Percentiles rank a stretch among this genome's conserved stretches.
Conservation (phyloP, 164 flowering plant genomes). For the Vitis labrusca region DNA sequence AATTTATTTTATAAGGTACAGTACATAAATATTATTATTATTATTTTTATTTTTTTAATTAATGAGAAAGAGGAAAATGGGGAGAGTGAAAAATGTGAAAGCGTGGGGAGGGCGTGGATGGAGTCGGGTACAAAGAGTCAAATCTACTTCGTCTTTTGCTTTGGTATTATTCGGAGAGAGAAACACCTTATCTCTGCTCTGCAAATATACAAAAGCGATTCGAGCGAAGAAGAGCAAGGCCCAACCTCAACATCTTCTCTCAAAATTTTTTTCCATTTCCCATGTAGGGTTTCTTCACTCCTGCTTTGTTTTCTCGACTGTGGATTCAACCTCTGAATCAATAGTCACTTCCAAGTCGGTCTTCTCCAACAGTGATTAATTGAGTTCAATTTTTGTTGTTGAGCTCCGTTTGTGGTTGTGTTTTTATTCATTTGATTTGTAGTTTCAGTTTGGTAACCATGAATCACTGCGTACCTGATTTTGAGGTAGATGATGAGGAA, state of each 20-base stretch:
- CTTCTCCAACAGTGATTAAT: background rate
- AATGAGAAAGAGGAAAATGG: background rate
- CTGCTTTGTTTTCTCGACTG: too few species aligned
- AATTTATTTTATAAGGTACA: too few species aligned
- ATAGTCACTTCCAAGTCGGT: too few species aligned
- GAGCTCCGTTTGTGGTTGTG: background rate
- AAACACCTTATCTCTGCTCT: conserved; percentile 23
- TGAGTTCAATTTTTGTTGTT: background rate
- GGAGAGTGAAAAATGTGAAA: background rate
- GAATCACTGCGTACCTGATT: conserved; percentile 64
- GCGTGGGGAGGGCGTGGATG: background rate
- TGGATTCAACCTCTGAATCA: too few species aligned
- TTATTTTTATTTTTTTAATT: background rate
- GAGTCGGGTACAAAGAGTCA: background rate
- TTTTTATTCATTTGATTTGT: background rate
- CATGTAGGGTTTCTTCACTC: background rate
- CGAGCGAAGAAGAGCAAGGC: background rate
- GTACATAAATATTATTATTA: too few species aligned
- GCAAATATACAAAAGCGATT: background rate
- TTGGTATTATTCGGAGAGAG: conserved; percentile 18
- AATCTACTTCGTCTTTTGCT: conserved; percentile 18
- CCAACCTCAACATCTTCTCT: background rate
- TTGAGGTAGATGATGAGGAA: conserved; percentile 50
- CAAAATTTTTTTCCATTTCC: background rate
- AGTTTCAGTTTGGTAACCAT: conserved; percentile 2